Evolutionary conservation across 805 yeast genomes (phyloP), one percentile per base, ranked within the genome.

Genomic region (Wickerhamomyces chaumierensis): DNA sequence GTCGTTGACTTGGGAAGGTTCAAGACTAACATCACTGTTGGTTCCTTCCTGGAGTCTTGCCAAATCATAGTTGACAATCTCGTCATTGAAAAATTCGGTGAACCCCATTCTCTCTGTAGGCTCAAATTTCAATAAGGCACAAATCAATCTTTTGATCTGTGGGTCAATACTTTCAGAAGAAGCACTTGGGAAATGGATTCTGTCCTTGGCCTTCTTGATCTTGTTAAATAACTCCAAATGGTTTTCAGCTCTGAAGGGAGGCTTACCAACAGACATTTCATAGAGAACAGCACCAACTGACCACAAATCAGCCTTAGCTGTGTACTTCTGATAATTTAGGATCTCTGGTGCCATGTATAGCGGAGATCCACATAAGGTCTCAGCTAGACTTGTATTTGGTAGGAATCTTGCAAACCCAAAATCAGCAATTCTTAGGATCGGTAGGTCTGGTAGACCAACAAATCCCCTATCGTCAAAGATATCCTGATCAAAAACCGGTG

Each of bases 301-400:
- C 98, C 98, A 92, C 46, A 92, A 62, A 56, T 92, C 98, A 0
- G 96, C 97, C 57, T 87, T 88, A 5, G 97, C 98, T 49, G 88
- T 87, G 62, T 92, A 92, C 60, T 87, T 92, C 57, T 92, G 96
- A 54, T 85, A 88, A 45, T 94, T 70, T 49, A 92, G 65, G 36
- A 92, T 92, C 61, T 92, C 98, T 0, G 98, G 98, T 0, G 98
- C 98, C 98, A 92, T 92, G 61, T 92, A 92, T 34, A 92, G 69
- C 3, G 98, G 98, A 11, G 95, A 85, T 1, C 98, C 98, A 68
- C 98, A 92, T 48, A 92, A 66, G 2, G 98, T 92, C 56, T 92
- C 98, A 2, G 97, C 97, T 74, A 92, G 69, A 2, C 95, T 80
- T 2, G 96, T 82, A 36, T 83, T 78, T 6, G 98, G 98, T 51